phyloP scores from a whole-genome alignment of 345 rosid genomes.

The Linum trigynum region DNA sequence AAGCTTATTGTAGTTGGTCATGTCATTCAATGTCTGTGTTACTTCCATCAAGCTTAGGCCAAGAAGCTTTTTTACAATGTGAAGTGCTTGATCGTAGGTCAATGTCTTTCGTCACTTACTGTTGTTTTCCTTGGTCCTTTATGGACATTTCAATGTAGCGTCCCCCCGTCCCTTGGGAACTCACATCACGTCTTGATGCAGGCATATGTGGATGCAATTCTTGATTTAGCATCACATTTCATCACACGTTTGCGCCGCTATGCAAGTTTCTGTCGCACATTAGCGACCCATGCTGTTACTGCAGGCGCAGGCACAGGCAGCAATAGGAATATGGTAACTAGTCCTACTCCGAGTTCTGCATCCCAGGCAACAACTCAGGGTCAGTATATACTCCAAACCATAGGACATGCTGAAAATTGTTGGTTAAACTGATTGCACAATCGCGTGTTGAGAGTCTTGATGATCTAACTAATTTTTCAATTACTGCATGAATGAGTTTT shows the following conservation, averaged over 20 bases:
- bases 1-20: background rate
- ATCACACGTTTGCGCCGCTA: conserved; percentile 93
- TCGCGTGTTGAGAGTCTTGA: background rate
- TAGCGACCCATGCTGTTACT: conserved; percentile 90
- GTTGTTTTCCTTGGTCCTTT: conserved; percentile 1
- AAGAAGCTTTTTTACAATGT: too few species aligned
- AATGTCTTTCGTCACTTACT: background rate
- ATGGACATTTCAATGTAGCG: background rate
- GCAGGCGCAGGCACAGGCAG: conserved; percentile 93
- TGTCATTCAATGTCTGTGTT: background rate
- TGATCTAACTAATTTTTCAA: background rate
- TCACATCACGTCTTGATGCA: conserved; percentile 22
- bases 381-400: conserved; percentile 27
- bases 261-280: conserved; percentile 98
- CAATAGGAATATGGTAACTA: conserved; percentile 69
- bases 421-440: too few species aligned
- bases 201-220: conserved; percentile 99
- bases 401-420: too few species aligned
- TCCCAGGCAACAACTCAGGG: conserved; percentile 75
- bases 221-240: conserved; percentile 97
- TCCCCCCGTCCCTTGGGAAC: background rate
- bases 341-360: conserved; percentile 79
- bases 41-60: too few species aligned
- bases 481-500: background rate
- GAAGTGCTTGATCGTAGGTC: too few species aligned